Evolutionary conservation across 352 stramenopile species (phyloP).

Genomic region (Saprolegnia diclina): DNA sequence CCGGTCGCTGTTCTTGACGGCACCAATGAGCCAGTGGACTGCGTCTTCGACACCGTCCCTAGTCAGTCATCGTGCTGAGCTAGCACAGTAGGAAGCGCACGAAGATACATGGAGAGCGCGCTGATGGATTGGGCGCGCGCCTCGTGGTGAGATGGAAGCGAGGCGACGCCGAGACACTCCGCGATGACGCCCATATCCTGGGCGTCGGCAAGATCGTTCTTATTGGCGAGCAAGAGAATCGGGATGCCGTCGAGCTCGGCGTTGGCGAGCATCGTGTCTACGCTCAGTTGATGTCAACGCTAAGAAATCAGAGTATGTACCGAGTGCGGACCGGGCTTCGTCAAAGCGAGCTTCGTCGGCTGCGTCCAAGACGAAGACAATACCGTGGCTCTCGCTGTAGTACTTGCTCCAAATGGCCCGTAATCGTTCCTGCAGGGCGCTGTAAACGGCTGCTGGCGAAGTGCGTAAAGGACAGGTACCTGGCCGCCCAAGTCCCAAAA

Average conservation of each 20-base stretch:
- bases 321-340: conserved; percentile 81
- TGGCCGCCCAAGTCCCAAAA: conserved; percentile 91
- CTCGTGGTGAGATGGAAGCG: conserved; percentile 39
- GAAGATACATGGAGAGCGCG: conserved; percentile 45
- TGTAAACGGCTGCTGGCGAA: no score
- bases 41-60: conserved; percentile 62
- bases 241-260: conserved; percentile 74
- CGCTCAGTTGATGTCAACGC: no score
- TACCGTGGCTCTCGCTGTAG: conserved; percentile 88
- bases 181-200: conserved; percentile 39
- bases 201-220: conserved; percentile 79
- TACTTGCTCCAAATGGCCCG: conserved; percentile 92
- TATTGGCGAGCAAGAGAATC: conserved; percentile 87
- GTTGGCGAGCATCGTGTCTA: conserved; percentile 76
- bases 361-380: conserved; percentile 89
- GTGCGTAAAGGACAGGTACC: conserved; percentile 31
- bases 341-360: conserved; percentile 81
- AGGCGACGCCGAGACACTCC: conserved; percentile 32
- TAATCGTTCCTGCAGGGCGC: conserved; percentile 53
- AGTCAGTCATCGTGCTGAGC: neutral
- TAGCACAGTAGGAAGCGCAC: neutral
- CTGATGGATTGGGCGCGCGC: conserved; percentile 50
- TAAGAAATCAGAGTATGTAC: conserved; percentile 44
- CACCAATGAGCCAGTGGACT: conserved; percentile 68
- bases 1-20: conserved; percentile 63